Conservation (phyloP, 192 early-diverging fungal species). For the Entomortierella chlamydospora region DNA sequence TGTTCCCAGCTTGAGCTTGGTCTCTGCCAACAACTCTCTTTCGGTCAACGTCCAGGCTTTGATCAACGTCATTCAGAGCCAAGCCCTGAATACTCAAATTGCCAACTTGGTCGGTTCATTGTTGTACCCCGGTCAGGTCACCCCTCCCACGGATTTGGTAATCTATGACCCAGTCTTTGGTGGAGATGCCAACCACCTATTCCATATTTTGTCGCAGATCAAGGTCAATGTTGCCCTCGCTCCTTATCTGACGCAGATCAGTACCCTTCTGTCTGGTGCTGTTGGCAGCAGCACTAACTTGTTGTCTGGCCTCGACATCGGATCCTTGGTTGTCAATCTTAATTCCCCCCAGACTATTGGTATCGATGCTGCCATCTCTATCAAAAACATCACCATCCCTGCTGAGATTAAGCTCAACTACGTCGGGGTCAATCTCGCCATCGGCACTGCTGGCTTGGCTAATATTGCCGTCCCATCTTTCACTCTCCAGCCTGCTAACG, state of each 20-base stretch:
- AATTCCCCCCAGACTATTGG: conserved; percentile 47
- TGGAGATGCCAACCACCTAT: conserved; percentile 44
- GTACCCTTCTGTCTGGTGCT: conserved; percentile 18
- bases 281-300: conserved; percentile 4
- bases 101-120: conserved; percentile 37
- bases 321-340: conserved; percentile 33
- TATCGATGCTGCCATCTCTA: conserved; percentile 26
- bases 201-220: conserved; percentile 48
- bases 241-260: conserved; percentile 40
- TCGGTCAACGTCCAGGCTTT: conserved; percentile 36
- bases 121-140: conserved; percentile 43
- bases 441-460: conserved; percentile 19
- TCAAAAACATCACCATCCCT: conserved; percentile 46
- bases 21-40: conserved; percentile 37
- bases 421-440: conserved; percentile 27
- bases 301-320: conserved; percentile 31
- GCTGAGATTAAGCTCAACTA: conserved; percentile 49
- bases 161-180: conserved; percentile 54
- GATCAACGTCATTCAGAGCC: conserved; percentile 28
- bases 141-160: conserved; percentile 36
- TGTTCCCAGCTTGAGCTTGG: conserved; percentile 27
- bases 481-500: conserved; percentile 17
- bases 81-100: conserved; percentile 26
- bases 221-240: conserved; percentile 41
- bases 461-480: conserved; percentile 40